Percentiles rank a stretch among this genome's conserved stretches.
phyloP scores from a whole-genome alignment of 2,329 filamentous ascomycete species.

The Colletotrichum godetiae region DNA sequence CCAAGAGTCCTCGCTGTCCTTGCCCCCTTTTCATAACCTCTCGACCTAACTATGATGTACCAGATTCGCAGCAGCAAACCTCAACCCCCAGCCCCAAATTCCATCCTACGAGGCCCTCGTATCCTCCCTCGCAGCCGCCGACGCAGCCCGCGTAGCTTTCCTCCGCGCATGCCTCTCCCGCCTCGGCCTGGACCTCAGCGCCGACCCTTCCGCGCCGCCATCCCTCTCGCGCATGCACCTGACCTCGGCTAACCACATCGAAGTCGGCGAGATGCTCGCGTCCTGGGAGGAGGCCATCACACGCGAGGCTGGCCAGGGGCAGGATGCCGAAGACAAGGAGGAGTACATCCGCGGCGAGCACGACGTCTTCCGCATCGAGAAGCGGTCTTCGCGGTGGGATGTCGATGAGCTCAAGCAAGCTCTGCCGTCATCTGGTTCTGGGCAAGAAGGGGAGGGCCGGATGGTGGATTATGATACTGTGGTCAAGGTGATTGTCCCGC shows the following conservation, averaged over 20 bases:
- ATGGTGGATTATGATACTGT: constrained; percentile 81
- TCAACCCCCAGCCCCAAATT: constrained; percentile 74
- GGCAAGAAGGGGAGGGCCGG: constrained; percentile 56
- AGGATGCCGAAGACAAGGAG: constrained; percentile 45
- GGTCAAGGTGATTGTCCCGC: constrained; percentile 78
- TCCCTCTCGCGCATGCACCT: constrained; percentile 86
- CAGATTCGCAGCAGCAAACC: constrained; percentile 85
- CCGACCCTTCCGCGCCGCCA: constrained; percentile 76
- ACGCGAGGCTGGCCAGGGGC: constrained; percentile 60
- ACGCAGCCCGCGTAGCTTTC: constrained; percentile 78
- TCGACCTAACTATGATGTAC: not conserved
- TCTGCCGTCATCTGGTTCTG: constrained; percentile 46
- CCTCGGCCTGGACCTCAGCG: constrained; percentile 82
- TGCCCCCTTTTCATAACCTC: not conserved
- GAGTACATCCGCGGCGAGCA: constrained; percentile 83
- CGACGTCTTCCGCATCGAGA: constrained; percentile 85
- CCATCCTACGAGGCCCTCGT: constrained; percentile 78
- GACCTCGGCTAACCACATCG: constrained; percentile 73
- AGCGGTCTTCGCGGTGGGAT: constrained; percentile 69
- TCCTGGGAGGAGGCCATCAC: constrained; percentile 76
- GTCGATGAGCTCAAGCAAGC: constrained; percentile 65
- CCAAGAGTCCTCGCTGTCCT: too few relatives aligned
- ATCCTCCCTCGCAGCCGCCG: constrained; percentile 73
- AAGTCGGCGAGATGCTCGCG: constrained; percentile 75
- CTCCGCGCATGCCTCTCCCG: constrained; percentile 83